Base-by-base conservation (phyloP, 169 alveolate species). In the Theileria luwenshuni region DNA sequence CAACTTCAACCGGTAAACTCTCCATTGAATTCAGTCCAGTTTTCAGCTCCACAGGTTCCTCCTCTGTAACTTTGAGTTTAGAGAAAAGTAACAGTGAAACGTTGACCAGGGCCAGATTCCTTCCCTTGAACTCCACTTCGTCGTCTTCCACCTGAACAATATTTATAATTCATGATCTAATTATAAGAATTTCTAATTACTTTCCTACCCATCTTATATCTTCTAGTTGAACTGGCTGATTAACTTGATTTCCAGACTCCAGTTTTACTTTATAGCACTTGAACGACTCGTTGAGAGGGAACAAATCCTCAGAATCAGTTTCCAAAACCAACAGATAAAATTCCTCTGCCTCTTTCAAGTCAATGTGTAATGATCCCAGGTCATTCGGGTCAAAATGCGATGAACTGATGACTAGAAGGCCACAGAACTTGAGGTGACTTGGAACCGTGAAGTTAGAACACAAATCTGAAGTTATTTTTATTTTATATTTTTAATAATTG, bases 121-220 rank as follows among this genome's bases (percentile, higher is more conserved):
- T 54, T 5, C 72, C 19, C 17, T 35, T 59, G 17, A 62, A n/a
- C 47, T 79, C 87, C 5, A 52, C 56, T 32, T 51, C 43, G 33
- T 79, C 83, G 58, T 79, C 67, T 25, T 79, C 83, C 15, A 79
- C 61, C 87, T 72, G 63, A 10, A 64, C 5, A 43, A 30, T 6
- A n/a, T 12, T 62, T 62, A 62, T 5, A 12, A 2, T 32, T 32
- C 13, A 2, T 45, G 17, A 15, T 35, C 62, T 3, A 12, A 58
- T 6, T 51, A 51, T 6, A 6, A 23, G 10, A 51, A 51, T 2
- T 56, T 6, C 23, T 51, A 51, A 3, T 12, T 51, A 51, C 6
- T 10, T 3, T 51, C 76, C 30, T 69, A 77, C 86, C 86, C 86
- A 77, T 54, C 35, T 41, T 17, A 77, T 59, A 38, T 77, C 80